A percentile compares a stretch with the other conserved stretches of the same genome.
Conservation (phyloP, 2,329 filamentous ascomycete genomes). For the Arachnopeziza araneosa region DNA sequence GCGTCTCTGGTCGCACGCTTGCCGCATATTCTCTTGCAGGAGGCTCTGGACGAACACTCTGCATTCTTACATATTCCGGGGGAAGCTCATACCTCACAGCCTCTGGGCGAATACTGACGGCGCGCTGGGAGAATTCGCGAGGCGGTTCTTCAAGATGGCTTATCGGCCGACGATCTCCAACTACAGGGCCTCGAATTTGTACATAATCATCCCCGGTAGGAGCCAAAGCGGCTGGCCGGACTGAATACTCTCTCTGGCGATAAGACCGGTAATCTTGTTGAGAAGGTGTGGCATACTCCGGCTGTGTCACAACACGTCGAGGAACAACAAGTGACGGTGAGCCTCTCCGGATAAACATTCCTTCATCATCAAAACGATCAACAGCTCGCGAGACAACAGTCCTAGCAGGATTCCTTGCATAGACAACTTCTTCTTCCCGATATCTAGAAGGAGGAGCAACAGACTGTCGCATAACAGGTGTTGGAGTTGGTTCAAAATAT, state of each 20-base stretch:
- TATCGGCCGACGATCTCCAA: slow-evolving; percentile 23
- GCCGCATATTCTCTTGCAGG: slow-evolving; percentile 33
- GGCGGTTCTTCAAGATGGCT: slow-evolving; percentile 41
- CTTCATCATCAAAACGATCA: slow-evolving; percentile 27
- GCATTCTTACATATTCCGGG: slow-evolving; percentile 39
- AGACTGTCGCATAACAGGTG: slow-evolving; percentile 44
- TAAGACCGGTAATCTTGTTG: slow-evolving; percentile 42
- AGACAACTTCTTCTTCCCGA: slow-evolving; percentile 52
- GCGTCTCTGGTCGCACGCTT: slow-evolving; percentile 34
- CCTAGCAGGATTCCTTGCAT: slow-evolving; percentile 49
- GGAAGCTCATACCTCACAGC: slow-evolving; percentile 37
- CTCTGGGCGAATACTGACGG: slow-evolving; percentile 53
- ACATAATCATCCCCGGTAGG: slow-evolving; percentile 34
- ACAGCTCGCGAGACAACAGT: slow-evolving; percentile 22
- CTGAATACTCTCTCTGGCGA: slow-evolving; percentile 53
- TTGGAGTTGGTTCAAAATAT: slow-evolving; percentile 57
- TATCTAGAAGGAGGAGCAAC: slow-evolving; percentile 44
- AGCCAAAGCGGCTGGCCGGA: slow-evolving; percentile 35
- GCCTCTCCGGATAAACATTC: slow-evolving; percentile 39
- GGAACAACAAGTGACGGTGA: slow-evolving; percentile 46
- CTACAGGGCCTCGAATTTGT: slow-evolving; percentile 35
- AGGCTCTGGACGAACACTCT: slow-evolving; percentile 38
- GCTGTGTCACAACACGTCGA: slow-evolving; percentile 56
- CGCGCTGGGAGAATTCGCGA: slow-evolving; percentile 41
- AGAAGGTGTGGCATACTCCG: slow-evolving; percentile 49